Conservation (phyloP, 345 rosid species). For the Durio zibethinus region DNA sequence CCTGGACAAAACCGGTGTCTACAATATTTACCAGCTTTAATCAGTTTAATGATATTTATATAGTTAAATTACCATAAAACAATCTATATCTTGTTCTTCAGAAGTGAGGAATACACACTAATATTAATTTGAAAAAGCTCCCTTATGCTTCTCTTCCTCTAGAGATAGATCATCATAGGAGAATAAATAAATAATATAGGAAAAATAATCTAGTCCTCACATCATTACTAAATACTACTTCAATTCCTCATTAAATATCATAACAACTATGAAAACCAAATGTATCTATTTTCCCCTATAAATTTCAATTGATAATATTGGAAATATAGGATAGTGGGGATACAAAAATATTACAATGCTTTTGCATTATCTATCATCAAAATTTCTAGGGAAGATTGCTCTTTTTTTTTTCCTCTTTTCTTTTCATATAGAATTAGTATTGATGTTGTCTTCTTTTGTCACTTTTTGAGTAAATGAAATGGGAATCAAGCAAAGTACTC, state of each 20-base stretch:
- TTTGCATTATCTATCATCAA: background rate
- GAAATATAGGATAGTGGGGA: background rate
- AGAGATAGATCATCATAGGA: background rate
- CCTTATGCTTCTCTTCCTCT: too few relatives aligned
- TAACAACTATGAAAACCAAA: background rate
- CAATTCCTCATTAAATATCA: background rate
- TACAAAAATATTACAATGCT: background rate
- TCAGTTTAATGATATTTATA: too few relatives aligned
- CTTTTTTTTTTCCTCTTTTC: too few relatives aligned
- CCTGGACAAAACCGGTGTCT: too few relatives aligned
- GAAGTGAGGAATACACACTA: too few relatives aligned
- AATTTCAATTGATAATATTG: background rate
- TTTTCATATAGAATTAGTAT: too few relatives aligned
- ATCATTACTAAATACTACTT: background rate
- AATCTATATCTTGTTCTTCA: too few relatives aligned
- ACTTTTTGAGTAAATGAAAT: conserved; percentile 27
- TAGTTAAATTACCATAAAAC: too few relatives aligned
- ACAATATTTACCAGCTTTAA: too few relatives aligned
- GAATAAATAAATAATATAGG: background rate
- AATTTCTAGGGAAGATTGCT: background rate
- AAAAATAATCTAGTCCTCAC: background rate
- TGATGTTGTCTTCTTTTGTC: conserved; percentile 12
- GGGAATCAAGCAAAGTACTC: conserved; percentile 63
- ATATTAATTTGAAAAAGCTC: too few relatives aligned
- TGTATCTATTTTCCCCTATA: background rate